A percentile compares a stretch with the other conserved stretches of the same genome.
Evolutionary conservation across 495 filamentous ascomycete genomes (phyloP).

Genomic region (Bombardia bombarda): DNA sequence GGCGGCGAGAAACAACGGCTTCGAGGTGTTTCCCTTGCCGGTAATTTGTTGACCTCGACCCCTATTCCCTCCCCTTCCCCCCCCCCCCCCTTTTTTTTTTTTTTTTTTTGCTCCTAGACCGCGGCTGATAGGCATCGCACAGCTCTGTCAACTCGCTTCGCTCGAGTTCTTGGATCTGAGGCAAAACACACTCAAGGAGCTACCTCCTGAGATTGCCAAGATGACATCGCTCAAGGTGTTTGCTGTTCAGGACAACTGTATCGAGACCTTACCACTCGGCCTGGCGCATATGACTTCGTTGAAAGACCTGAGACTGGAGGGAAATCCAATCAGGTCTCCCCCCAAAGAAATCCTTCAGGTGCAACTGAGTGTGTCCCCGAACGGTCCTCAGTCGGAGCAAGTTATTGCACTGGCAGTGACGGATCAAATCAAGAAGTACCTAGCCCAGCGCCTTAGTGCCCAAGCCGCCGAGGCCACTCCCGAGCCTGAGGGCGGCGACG

Average conservation of each 20-base stretch:
- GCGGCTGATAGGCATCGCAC: constrained; percentile 18
- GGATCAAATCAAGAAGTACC: constrained; percentile 61
- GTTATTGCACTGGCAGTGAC: constrained; percentile 58
- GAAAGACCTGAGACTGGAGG: constrained; percentile 72
- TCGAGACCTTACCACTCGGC: constrained; percentile 68
- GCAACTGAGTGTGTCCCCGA: constrained; percentile 31
- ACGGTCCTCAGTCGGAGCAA: constrained; percentile 31
- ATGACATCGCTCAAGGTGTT: constrained; percentile 65
- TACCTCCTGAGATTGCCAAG: constrained; percentile 69
- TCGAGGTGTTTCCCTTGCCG: constrained; percentile 62
- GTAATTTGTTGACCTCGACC: constrained; percentile 5
- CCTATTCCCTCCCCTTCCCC: too few relatives aligned
- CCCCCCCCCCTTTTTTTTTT: too few relatives aligned
- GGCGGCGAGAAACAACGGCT: constrained; percentile 68
- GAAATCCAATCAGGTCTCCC: constrained; percentile 67
- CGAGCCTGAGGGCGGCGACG: constrained; percentile 30
- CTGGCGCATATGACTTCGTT: constrained; percentile 79
- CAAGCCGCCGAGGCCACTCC: constrained; percentile 46
- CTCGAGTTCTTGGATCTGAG: constrained; percentile 88
- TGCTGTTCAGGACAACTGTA: constrained; percentile 71
- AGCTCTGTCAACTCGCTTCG: constrained; percentile 66
- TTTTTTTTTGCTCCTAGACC: constrained; percentile 29
- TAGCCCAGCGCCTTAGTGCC: constrained; percentile 46
- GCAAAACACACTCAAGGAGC: constrained; percentile 63
- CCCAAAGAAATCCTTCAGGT: constrained; percentile 49